Conservation (phyloP, 2,329 filamentous ascomycete genomes). For the Achaetomium macrosporum region DNA sequence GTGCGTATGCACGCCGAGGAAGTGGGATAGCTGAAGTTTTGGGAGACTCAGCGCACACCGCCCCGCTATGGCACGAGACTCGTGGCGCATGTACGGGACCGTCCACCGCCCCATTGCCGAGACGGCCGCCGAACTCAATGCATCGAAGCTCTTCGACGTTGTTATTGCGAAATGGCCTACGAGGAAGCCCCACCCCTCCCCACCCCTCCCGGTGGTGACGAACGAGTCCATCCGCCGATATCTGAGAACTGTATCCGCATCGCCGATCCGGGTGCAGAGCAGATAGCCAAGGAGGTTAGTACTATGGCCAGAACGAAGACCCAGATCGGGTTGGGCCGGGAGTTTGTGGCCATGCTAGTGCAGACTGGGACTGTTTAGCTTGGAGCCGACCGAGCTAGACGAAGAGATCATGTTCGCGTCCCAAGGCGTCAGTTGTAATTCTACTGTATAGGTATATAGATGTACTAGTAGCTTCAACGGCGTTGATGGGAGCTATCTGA, state of each 20-base stretch:
- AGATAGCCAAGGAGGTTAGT: constrained; percentile 22
- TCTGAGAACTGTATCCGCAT: constrained; percentile 50
- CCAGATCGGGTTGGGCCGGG: constrained; percentile 17
- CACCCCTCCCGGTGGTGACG: constrained; percentile 43
- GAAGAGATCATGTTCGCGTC: too few relatives aligned
- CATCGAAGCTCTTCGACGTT: constrained; percentile 44
- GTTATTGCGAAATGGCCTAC: constrained; percentile 52
- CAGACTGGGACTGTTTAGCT: not conserved
- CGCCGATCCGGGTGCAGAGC: constrained; percentile 46
- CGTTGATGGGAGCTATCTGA: too few relatives aligned
- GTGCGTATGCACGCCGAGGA: constrained; percentile 39
- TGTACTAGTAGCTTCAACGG: too few relatives aligned
- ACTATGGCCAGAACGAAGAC: not conserved
- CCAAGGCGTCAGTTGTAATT: too few relatives aligned
- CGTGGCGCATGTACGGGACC: constrained; percentile 48
- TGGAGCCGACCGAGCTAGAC: too few relatives aligned
- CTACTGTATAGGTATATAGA: too few relatives aligned
- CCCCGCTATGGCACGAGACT: constrained; percentile 46
- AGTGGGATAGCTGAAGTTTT: constrained; percentile 55
- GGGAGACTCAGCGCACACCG: constrained; percentile 54
- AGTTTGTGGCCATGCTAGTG: constrained; percentile 27
- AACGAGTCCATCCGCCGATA: constrained; percentile 39
- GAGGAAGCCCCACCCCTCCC: too few relatives aligned
- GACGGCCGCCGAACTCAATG: constrained; percentile 39
- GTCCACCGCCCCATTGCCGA: constrained; percentile 46